Evolutionary conservation across 202 grass and related monocot species (phyloP), one percentile per base, ranked within the genome.

Genomic region (Alloteropsis angusta): DNA sequence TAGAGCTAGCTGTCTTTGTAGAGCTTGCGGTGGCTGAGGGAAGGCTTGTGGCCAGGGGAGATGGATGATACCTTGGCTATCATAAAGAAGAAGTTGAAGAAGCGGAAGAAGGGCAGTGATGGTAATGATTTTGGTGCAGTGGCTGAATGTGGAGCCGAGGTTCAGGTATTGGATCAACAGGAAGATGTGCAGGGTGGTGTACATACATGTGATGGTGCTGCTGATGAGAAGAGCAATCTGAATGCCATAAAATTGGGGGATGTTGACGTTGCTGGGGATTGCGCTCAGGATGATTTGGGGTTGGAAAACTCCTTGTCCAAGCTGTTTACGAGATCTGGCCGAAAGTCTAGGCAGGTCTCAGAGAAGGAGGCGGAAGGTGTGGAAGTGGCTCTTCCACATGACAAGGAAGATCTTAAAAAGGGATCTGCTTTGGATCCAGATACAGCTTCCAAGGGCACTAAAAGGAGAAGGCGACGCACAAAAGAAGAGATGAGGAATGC

Each of bases 21-120:
- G 69, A 54, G 19, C 17, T 50, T 11, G 47, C 37, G 48, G 69
- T 72, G 69, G 69, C 17, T 54, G 32, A 73, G 35, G 49, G 70
- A 25, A n/a, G 34, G 68, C 35, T 26, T 54, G 70, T 38, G 16
- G 19, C 32, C 48, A 72, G 26, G 87, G 26, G 88, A 89, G 83
- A 93, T 99, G 80, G 85, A 93, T 72, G 90, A 99, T 68, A 99
- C 96, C 78, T 86, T 99, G 84, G 92, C 96, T 53, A 77, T 58
- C 11, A 96, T 99, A 85, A 93, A 57, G 86, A 96, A 91, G 81
- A 99, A 93, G 68, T 46, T 99, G 84, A 96, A 85, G 84, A 79
- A 85, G 58, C 96, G 82, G 61, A 99, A 91, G 87, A 91, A 75
- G 85, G 89, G 39, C 46, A 94, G 88, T 15, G 80, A 59, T 10